A percentile compares a stretch with the other conserved stretches of the same genome.
These are phyloP conservation scores for Vigna nakashimae DNA, from an alignment of 306 rosid genomes.

Conservation along the genomic window DNA sequence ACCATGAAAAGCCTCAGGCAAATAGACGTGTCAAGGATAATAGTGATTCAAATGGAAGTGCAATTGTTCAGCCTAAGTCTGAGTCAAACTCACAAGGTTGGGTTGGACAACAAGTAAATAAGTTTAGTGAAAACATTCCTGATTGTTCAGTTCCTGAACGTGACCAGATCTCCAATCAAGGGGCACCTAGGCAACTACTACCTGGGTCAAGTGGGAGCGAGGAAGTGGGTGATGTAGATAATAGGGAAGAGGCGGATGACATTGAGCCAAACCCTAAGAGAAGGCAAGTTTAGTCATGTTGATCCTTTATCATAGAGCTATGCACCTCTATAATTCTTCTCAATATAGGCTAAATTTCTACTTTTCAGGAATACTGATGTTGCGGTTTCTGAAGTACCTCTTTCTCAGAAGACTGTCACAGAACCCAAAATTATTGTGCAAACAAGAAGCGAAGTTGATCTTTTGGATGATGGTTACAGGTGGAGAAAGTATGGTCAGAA, in stretches of 20 bases:
- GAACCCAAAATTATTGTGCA: constrained; percentile 97
- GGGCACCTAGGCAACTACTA: constrained; percentile 53
- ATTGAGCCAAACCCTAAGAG: constrained; percentile 84
- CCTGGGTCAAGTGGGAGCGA: constrained; percentile 72
- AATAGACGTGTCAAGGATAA: constrained; percentile 78
- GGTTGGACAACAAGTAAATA: constrained; percentile 59
- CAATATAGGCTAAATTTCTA: constrained; percentile 24
- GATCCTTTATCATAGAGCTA: constrained; percentile 24
- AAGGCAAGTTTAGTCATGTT: constrained; percentile 57
- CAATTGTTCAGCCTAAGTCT: constrained; percentile 56
- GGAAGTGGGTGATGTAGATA: constrained; percentile 65
- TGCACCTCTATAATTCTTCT: constrained; percentile 19
- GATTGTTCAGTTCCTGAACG: constrained; percentile 50
- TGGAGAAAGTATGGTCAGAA: constrained; percentile 99
- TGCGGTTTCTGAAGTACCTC: constrained; percentile 63
- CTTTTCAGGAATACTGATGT: constrained; percentile 73
- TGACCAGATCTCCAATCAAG: constrained; percentile 57
- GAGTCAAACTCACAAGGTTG: constrained; percentile 66
- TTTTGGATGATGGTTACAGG: constrained; percentile 92
- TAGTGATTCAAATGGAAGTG: constrained; percentile 61
- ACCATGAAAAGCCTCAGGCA: constrained; percentile 82
- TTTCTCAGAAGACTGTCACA: constrained; percentile 80
- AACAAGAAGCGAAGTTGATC: constrained; percentile 96
- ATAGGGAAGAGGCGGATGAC: constrained; percentile 64
- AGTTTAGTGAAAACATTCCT: constrained; percentile 53